phyloP scores from a whole-genome alignment of 139 green algal genomes.

The Chlamydomonas eustigma region DNA sequence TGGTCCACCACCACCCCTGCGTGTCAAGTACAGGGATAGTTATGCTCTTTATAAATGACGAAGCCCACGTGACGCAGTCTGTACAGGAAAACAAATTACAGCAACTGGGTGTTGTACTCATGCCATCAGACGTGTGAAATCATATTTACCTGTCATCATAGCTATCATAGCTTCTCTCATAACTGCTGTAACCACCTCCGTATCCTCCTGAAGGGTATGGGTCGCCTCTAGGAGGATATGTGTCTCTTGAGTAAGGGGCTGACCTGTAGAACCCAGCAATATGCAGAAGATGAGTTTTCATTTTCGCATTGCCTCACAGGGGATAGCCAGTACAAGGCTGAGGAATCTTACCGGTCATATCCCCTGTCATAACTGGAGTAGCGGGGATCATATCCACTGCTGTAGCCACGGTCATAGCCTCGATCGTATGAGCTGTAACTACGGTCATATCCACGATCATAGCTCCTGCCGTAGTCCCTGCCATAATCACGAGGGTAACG shows the following conservation, averaged over 20 bases:
- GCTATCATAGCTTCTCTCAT: conserved; percentile 4
- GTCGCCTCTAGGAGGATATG: background rate
- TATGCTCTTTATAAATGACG: no score
- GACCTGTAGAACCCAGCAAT: background rate
- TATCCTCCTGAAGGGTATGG: background rate
- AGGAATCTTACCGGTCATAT: no score
- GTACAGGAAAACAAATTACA: background rate
- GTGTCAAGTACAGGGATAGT: no score
- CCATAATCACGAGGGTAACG: conserved; percentile 4
- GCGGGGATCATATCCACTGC: background rate
- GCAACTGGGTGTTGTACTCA: background rate
- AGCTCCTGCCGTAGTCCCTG: conserved; percentile 11
- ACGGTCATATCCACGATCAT: conserved; percentile 1
- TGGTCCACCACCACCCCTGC: background rate
- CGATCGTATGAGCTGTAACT: background rate
- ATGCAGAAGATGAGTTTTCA: background rate
- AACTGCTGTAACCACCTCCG: conserved; percentile 5
- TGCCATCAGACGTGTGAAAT: background rate
- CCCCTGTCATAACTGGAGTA: background rate
- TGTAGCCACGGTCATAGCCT: background rate
- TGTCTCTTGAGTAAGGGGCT: background rate
- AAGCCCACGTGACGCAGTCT: no score
- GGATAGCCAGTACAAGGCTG: no score
- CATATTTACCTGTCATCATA: conserved; percentile 5
- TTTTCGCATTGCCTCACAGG: no score